Percentiles rank a stretch among this genome's conserved stretches.
These are phyloP conservation scores for Naegleria lovaniensis DNA, from an alignment of 208 protist species.

Conservation along the genomic window DNA sequence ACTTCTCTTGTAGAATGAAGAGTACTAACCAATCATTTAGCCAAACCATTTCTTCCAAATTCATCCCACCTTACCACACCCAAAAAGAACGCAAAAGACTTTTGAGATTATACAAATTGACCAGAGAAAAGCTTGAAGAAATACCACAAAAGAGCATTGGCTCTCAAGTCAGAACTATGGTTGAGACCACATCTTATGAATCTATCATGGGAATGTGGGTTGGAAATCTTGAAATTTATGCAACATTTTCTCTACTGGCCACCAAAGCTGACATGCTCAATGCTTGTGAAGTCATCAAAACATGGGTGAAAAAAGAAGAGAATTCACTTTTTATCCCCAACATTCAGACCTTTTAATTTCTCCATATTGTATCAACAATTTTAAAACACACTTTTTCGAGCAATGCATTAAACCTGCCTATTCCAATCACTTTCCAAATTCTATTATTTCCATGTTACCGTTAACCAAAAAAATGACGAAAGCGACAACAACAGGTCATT, in stretches of 20 bases:
- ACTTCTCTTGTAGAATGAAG: not conserved
- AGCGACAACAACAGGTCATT: too few relatives aligned
- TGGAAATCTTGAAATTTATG: not conserved
- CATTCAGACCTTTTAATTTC: not conserved
- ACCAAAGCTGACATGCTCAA: not conserved
- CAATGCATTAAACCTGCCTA: too few relatives aligned
- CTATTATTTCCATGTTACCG: too few relatives aligned
- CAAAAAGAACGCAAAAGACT: conserved; percentile 1
- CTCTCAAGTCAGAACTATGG: not conserved
- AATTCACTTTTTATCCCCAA: not conserved
- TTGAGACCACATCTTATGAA: not conserved
- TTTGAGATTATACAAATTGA: not conserved
- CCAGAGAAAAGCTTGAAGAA: not conserved
- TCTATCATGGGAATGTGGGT: not conserved
- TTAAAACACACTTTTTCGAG: too few relatives aligned
- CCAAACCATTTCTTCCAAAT: not conserved
- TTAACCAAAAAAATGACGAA: too few relatives aligned
- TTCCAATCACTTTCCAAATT: too few relatives aligned
- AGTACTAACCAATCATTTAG: not conserved
- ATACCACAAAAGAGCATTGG: not conserved
- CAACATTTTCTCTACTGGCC: not conserved
- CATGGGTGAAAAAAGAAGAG: not conserved
- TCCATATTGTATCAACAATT: too few relatives aligned
- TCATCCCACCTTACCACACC: not conserved
- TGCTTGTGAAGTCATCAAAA: conserved; percentile 9